Percentiles rank a stretch among this genome's conserved stretches.
phyloP scores from a whole-genome alignment of 2,329 filamentous ascomycete genomes.

The Pseudocercospora musae region DNA sequence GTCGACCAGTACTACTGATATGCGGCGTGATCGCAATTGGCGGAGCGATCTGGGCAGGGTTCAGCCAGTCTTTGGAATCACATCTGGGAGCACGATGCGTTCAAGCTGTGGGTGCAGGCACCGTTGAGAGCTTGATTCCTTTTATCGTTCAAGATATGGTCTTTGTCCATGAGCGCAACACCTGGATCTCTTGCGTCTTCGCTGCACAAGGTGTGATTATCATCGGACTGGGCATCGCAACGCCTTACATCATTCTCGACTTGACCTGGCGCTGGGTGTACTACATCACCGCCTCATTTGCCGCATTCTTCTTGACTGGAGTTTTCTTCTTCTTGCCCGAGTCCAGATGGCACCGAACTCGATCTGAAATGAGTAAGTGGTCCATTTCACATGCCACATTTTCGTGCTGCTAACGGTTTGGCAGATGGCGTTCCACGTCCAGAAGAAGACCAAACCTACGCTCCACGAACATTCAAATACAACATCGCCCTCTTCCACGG shows the following conservation, averaged over 20 bases:
- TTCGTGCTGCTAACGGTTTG: background rate
- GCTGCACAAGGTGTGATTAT: conserved; percentile 32
- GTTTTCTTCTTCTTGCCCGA: conserved; percentile 31
- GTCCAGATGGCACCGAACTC: conserved; percentile 29
- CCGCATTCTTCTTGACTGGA: conserved; percentile 27
- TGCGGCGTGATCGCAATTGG: conserved; percentile 29
- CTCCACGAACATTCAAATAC: conserved; percentile 23
- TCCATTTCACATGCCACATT: background rate
- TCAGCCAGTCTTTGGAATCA: conserved; percentile 24
- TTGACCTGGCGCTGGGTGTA: conserved; percentile 33
- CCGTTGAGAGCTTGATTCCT: conserved; percentile 33
- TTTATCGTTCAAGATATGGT: conserved; percentile 34
- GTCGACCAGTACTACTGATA: conserved; percentile 27
- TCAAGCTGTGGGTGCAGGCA: conserved; percentile 32
- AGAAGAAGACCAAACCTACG: conserved; percentile 7
- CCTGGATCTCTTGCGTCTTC: conserved; percentile 30
- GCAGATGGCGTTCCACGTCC: conserved; percentile 19
- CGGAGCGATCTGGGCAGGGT: conserved; percentile 31
- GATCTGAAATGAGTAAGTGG: conserved; percentile 26
- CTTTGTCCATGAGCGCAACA: conserved; percentile 31
- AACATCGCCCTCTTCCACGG: conserved; percentile 29
- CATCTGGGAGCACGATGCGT: conserved; percentile 31
- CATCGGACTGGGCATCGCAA: conserved; percentile 28
- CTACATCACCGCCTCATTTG: conserved; percentile 27
- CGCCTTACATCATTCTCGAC: conserved; percentile 31